Base-by-base conservation (phyloP, 257 asterid genomes). In the Ehretia macrophylla region DNA sequence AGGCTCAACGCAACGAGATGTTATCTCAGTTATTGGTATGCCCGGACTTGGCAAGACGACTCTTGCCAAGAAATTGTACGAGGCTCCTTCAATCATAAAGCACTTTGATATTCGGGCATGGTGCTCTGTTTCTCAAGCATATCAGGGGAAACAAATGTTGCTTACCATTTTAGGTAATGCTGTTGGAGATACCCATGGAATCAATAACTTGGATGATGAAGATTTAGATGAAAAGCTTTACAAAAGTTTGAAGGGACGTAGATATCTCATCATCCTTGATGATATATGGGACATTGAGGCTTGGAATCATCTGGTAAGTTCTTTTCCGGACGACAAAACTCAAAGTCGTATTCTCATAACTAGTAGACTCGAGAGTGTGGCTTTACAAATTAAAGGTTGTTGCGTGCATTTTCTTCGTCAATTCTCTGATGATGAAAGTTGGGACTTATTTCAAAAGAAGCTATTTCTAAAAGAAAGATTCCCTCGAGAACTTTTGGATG, bases 371-470 rank as follows among this genome's bases (percentile, higher is more conserved):
- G 1, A 0, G 27, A 0, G 11, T 40, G 63, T 58, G 17, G 63
- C 52, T 18, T 0, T 2, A 3, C 0, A 21, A 21, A 38, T 38
- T 59, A 42, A 0, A 21, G n/a, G 13, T 17, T 42, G 9, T 45
- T 3, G 42, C 5, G 42, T 51, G 1, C 40, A 1, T 0, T 0
- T 0, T 10, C 54, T 59, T 44, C 45, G 4, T 8, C 0, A 0
- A 1, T 17, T 59, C 11, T 0, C 48, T 11, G 14, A 14, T 20
- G 54, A 0, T 14, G 54, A 44, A 5, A 44, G 54, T 45, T 59
- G 64, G 64, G 14, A 0, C 13, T 59, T 59, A 45, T 51, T 59
- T 0, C 8, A 21, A 46, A 45, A 5, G 10, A 45, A 59, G 50
- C 39, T 45, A 16, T 12, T 46, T 59, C 14, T 21, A 11, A 39